A percentile compares a stretch with the other conserved stretches of the same genome.
Evolutionary conservation across 2,329 filamentous ascomycete species (phyloP).

Genomic region (Endocalyx cinctus): DNA sequence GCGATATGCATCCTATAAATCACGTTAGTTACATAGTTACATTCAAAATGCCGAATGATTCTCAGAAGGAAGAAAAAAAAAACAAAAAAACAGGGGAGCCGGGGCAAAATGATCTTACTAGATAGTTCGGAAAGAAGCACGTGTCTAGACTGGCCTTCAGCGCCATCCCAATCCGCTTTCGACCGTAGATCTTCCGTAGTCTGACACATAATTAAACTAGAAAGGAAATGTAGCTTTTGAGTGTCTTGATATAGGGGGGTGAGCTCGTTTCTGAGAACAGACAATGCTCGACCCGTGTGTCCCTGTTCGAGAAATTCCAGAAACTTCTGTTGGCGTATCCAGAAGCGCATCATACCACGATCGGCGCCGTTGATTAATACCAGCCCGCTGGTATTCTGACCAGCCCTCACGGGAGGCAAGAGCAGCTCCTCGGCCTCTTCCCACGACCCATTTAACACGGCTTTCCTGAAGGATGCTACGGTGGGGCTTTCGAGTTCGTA

Average conservation of each 20-base stretch:
- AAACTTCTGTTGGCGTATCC: conserved; percentile 89
- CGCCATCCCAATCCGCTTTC: conserved; percentile 82
- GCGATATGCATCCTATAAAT: conserved; percentile 74
- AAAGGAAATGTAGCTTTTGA: conserved; percentile 72
- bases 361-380: conserved; percentile 73
- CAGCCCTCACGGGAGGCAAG: conserved; percentile 44
- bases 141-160: conserved; percentile 68
- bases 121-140: conserved; percentile 76
- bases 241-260: conserved; percentile 81
- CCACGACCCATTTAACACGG: conserved; percentile 80
- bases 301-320: conserved; percentile 78
- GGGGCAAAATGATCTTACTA: no score
- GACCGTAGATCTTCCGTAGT: conserved; percentile 69
- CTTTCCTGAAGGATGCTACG: conserved; percentile 78
- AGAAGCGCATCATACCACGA: conserved; percentile 76
- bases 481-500: conserved; percentile 81
- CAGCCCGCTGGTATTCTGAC: conserved; percentile 51
- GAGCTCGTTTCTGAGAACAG: conserved; percentile 81
- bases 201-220: conserved; percentile 85
- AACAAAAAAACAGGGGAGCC: no score
- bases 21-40: conserved; percentile 13
- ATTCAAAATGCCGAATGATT: background rate
- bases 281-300: conserved; percentile 69
- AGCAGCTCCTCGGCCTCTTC: conserved; percentile 77
- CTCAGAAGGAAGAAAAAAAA: no score